Evolutionary conservation across 2,329 filamentous ascomycete species (phyloP).

Genomic region (Parascedosporium putredinis): DNA sequence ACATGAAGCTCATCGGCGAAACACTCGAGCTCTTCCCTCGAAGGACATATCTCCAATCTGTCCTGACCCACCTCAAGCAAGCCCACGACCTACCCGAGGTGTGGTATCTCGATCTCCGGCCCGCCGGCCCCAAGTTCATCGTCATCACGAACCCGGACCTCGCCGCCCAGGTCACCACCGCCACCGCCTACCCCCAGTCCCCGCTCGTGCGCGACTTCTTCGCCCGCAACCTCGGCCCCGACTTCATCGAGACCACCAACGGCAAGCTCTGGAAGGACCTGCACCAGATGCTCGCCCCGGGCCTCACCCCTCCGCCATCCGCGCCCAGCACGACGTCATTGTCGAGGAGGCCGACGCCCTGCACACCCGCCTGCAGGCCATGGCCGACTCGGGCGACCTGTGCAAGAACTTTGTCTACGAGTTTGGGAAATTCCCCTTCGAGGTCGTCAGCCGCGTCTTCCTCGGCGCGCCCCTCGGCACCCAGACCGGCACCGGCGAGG

Average conservation of each 20-base stretch:
- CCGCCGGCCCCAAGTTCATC: constrained; percentile 18
- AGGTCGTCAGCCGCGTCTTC: constrained; percentile 15
- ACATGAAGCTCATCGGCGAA: constrained; percentile 13
- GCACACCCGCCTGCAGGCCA: constrained; percentile 9
- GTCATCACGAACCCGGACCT: constrained; percentile 18
- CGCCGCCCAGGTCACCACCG: constrained; percentile 15
- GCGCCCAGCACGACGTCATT: constrained; percentile 15
- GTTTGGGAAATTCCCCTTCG: constrained; percentile 18
- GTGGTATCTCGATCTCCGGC: constrained; percentile 21
- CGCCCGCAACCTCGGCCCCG: constrained; percentile 14
- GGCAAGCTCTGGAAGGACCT: constrained; percentile 20
- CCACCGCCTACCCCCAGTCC: constrained; percentile 14
- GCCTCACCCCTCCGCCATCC: constrained; percentile 18
- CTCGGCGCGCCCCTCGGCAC: constrained; percentile 14
- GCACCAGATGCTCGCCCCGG: constrained; percentile 19
- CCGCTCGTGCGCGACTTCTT: constrained; percentile 15
- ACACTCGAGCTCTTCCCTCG: constrained; percentile 12
- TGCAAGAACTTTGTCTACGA: constrained; percentile 7
- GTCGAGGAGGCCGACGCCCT: constrained; percentile 17
- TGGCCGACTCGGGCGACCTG: constrained; percentile 10
- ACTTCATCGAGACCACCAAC: constrained; percentile 16
- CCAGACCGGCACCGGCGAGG: constrained; percentile 13
- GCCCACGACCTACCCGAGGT: constrained; percentile 18
- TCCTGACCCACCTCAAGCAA: constrained; percentile 15
- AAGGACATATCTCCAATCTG: constrained; percentile 15